Evolutionary conservation across 2,329 filamentous ascomycete species (phyloP).

Genomic region (Cyanodermella asteris): DNA sequence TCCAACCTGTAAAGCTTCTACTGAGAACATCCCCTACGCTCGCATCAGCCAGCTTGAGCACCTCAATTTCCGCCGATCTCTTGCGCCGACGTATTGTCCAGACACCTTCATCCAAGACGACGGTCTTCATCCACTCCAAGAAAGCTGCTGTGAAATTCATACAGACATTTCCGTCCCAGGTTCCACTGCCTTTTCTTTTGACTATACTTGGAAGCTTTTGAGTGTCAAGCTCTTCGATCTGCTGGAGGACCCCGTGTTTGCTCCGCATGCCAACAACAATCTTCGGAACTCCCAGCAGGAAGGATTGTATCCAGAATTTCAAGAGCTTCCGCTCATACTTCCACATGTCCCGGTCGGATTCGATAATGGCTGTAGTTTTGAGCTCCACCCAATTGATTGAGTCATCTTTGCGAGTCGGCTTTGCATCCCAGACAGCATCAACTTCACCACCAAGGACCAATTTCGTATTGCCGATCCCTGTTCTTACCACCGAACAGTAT

Average conservation of each 20-base stretch:
- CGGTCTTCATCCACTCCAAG: conserved; percentile 45
- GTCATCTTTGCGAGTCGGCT: conserved; percentile 41
- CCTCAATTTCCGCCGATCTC: conserved; percentile 43
- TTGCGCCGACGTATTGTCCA: conserved; percentile 56
- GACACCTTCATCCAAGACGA: conserved; percentile 45
- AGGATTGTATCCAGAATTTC: conserved; percentile 94
- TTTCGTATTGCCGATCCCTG: conserved; percentile 53
- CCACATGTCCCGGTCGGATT: conserved; percentile 42
- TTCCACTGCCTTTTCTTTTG: conserved; percentile 37
- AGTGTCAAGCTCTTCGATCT: conserved; percentile 61
- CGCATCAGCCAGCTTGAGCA: conserved; percentile 49
- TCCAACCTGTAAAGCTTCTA: conserved; percentile 56
- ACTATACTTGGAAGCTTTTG: conserved; percentile 56
- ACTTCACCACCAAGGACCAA: conserved; percentile 84
- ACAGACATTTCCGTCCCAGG: conserved; percentile 83
- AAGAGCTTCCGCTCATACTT: conserved; percentile 77
- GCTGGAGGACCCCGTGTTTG: conserved; percentile 45
- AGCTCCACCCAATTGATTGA: conserved; percentile 84
- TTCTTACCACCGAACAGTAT: conserved; percentile 85
- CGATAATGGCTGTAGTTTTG: conserved; percentile 64
- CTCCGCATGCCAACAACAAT: conserved; percentile 79
- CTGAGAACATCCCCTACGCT: conserved; percentile 60
- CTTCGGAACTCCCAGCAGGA: conserved; percentile 75
- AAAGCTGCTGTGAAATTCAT: conserved; percentile 74
- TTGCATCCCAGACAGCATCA: conserved; percentile 75